Evolutionary conservation across 176 grass and related monocot genomes (phyloP), one percentile per base, ranked within the genome.

Genomic region (Avena atlantica): DNA sequence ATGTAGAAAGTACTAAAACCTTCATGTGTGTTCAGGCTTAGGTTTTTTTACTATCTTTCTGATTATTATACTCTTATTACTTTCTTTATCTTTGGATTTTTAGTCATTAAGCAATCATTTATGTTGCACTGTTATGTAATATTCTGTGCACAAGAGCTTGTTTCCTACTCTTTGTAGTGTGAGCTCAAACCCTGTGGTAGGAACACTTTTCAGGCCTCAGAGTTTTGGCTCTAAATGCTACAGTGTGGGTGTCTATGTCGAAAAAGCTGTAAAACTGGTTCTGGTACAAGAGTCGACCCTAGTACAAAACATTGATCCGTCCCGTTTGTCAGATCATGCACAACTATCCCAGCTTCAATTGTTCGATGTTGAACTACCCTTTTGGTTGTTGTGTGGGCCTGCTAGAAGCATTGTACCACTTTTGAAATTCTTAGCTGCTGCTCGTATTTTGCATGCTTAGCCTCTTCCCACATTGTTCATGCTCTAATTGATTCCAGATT

Each of bases 41-140:
- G 64, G 16, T 8, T 69, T 85, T 13, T 19, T 5, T 78, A 19
- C 29, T 57, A 17, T 57, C 60, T 86, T 72, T 76, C 29, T 8
- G 51, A 59, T 47, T 9, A 7, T 70, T 61, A 60, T 62, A 67
- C 69, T 40, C 37, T 40, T 48, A 17, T 82, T 52, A 69, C 14
- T 52, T 70, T 76, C 23, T 69, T 69, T 72, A 69, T 82, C 21
- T 82, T 19, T 67, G 19, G 19, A 14, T 51, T 51, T 56, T 71
- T 15, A 58, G 44, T 66, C 12, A 44, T 9, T 25, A 59, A 69
- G 51, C 14, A 31, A 36, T 49, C 47, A 75, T 70, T 44, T 72
- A 5, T 53, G 31, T 9, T 29, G 21, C 53, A 76, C 73, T 52
- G n/a, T 20, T 63, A 72, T 55, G 61, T 86, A 76, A 9, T 20